These are phyloP conservation scores for Wickerhamomyces sp. DNA, from an alignment of 1,139 yeast species.

Conservation along the genomic window DNA sequence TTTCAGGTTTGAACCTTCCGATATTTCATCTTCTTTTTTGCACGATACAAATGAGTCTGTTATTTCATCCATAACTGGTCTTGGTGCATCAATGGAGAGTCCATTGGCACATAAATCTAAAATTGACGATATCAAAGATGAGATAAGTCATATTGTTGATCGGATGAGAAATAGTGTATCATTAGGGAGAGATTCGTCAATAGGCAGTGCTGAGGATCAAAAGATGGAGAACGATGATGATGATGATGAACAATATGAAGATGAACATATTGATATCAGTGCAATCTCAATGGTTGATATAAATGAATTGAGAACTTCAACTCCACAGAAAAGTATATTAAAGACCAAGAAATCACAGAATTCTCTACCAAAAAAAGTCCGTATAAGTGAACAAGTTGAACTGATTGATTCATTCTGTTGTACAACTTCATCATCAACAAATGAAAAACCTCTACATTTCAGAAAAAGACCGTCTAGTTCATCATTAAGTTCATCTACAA, in stretches of 20 bases:
- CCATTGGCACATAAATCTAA: constrained; percentile 7
- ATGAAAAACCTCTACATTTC: not conserved
- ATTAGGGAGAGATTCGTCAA: not conserved
- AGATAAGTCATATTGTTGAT: constrained; percentile 4
- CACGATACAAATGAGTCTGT: constrained; percentile 1
- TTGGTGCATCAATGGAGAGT: not conserved
- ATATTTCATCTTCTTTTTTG: not conserved
- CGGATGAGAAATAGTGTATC: constrained; percentile 1
- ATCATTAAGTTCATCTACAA: not conserved
- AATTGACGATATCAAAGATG: constrained; percentile 2
- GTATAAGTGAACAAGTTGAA: constrained; percentile 16
- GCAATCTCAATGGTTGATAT: not conserved
- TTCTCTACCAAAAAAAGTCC: constrained; percentile 7
- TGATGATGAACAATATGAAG: not conserved
- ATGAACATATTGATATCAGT: not conserved
- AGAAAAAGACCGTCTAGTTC: constrained; percentile 5
- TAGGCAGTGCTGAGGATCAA: not conserved
- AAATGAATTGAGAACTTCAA: constrained; percentile 1
- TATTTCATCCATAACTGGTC: not conserved
- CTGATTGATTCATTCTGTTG: constrained; percentile 5
- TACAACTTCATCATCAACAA: not conserved
- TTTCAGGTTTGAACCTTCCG: not conserved
- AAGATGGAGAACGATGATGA: not conserved
- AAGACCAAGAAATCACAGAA: not conserved
- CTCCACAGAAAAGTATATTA: constrained; percentile 10